phyloP scores from a whole-genome alignment of 2,329 filamentous ascomycete genomes.

The Fusarium abutilonis region DNA sequence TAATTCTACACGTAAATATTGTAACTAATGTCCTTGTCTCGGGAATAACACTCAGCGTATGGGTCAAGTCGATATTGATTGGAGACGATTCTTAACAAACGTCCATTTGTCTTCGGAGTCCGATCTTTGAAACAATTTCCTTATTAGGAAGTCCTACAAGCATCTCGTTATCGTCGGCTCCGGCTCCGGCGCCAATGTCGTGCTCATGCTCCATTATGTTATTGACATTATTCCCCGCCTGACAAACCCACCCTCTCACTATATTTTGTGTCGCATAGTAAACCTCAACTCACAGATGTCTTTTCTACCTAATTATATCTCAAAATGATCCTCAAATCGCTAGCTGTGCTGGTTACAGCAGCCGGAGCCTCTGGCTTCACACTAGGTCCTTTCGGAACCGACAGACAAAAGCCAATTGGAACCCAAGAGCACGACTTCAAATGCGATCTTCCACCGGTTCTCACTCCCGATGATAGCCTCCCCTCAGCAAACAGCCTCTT shows the following conservation, averaged over 20 bases:
- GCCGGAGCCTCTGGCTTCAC: conserved; percentile 27
- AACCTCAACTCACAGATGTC: not conserved
- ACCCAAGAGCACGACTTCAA: conserved; percentile 32
- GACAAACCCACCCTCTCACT: not conserved
- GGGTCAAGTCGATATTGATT: not conserved
- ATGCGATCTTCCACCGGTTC: conserved; percentile 50
- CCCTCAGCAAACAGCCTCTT: conserved; percentile 49
- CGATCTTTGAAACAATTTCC: conserved; percentile 13
- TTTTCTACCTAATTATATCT: not conserved
- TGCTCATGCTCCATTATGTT: conserved; percentile 20
- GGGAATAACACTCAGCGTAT: not conserved
- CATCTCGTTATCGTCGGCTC: conserved; percentile 13
- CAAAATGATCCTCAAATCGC: conserved; percentile 34
- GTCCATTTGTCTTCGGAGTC: not conserved
- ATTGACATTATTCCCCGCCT: conserved; percentile 19
- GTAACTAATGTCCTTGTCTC: too few relatives aligned
- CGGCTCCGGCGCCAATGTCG: conserved; percentile 34
- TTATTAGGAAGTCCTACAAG: conserved; percentile 17
- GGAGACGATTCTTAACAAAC: not conserved
- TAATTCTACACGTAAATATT: too few relatives aligned
- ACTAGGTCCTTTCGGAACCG: conserved; percentile 15
- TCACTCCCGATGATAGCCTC: conserved; percentile 49
- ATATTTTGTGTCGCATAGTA: not conserved
- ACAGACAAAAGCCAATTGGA: conserved; percentile 36
- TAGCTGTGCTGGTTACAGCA: conserved; percentile 34